These are phyloP conservation scores for Ceriops zippeliana DNA, from an alignment of 345 rosid genomes.

Conservation along the genomic window DNA sequence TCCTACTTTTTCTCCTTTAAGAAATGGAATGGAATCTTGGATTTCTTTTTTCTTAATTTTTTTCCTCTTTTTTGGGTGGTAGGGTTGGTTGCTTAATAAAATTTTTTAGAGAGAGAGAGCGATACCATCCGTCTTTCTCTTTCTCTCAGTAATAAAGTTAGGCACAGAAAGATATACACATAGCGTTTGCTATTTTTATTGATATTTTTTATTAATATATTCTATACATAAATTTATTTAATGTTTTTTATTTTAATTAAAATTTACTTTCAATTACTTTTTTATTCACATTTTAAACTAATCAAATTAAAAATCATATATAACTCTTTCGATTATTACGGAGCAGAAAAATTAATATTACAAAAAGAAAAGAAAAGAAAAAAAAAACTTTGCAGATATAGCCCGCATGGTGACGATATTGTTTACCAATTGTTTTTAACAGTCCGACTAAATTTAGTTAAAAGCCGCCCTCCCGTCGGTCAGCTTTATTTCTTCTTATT, in stretches of 20 bases:
- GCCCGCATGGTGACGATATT: conserved; percentile 47
- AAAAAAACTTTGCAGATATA: conserved; percentile 32
- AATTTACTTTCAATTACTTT: not conserved
- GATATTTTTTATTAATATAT: too few relatives aligned
- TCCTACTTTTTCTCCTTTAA: conserved; percentile 15
- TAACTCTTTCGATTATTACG: not conserved
- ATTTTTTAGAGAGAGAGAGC: conserved; percentile 7
- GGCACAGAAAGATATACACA: conserved; percentile 52
- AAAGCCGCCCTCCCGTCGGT: conserved; percentile 41
- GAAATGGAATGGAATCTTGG: conserved; percentile 31
- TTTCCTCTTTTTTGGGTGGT: conserved; percentile 1
- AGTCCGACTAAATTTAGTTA: conserved; percentile 54
- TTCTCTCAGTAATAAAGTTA: not conserved
- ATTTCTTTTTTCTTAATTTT: conserved; percentile 17
- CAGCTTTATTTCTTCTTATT: conserved; percentile 21
- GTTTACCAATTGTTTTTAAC: conserved; percentile 48
- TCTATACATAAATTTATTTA: not conserved
- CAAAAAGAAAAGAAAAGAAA: conserved; percentile 7
- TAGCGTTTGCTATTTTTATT: too few relatives aligned
- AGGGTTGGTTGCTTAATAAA: conserved; percentile 20
- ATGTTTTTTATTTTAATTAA: not conserved
- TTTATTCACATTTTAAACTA: not conserved
- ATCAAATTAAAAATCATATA: too few relatives aligned
- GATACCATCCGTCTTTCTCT: not conserved
- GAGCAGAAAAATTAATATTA: conserved; percentile 8